phyloP scores from a whole-genome alignment of 73 alveolate species.

The Breviolum minutum region DNA sequence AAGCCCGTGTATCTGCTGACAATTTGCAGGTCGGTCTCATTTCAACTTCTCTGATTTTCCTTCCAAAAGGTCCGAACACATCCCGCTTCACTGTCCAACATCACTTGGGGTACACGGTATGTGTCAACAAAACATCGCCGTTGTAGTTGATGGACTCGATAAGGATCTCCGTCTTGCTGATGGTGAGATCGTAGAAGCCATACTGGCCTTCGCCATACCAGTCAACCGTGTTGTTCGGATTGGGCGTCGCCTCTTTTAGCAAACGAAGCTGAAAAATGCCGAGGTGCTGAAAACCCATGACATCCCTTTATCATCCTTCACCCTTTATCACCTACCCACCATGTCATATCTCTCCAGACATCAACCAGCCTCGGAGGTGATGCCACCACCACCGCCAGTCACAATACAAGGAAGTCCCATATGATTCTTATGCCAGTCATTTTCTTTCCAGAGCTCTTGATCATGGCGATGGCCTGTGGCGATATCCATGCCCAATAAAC shows the following conservation, averaged over 20 bases:
- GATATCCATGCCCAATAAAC: background rate
- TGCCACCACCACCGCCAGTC: slow-evolving; percentile 70
- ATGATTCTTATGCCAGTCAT: slow-evolving; percentile 7
- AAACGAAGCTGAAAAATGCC: background rate
- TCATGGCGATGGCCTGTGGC: slow-evolving; percentile 33
- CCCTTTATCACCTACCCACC: background rate
- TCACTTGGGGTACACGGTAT: slow-evolving; percentile 46
- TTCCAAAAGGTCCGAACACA: background rate
- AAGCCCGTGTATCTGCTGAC: background rate
- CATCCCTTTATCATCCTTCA: background rate
- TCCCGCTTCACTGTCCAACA: background rate
- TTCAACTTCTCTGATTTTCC: background rate
- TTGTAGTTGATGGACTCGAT: slow-evolving; percentile 60
- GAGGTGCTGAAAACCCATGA: background rate
- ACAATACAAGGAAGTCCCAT: slow-evolving; percentile 54
- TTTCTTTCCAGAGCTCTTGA: slow-evolving; percentile 47
- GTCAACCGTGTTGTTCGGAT: slow-evolving; percentile 73
- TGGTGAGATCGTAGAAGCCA: slow-evolving; percentile 31
- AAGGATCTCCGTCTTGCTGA: slow-evolving; percentile 62
- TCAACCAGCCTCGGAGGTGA: slow-evolving; percentile 34
- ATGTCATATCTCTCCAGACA: background rate
- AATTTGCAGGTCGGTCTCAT: background rate
- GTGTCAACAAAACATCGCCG: slow-evolving; percentile 27
- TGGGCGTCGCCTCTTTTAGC: slow-evolving; percentile 11
- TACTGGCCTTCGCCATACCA: slow-evolving; percentile 58